A percentile compares a stretch with the other conserved stretches of the same genome.
These are phyloP conservation scores for Phialemoniopsis sp. DNA, from an alignment of 2,329 filamentous ascomycete genomes.

Conservation along the genomic window DNA sequence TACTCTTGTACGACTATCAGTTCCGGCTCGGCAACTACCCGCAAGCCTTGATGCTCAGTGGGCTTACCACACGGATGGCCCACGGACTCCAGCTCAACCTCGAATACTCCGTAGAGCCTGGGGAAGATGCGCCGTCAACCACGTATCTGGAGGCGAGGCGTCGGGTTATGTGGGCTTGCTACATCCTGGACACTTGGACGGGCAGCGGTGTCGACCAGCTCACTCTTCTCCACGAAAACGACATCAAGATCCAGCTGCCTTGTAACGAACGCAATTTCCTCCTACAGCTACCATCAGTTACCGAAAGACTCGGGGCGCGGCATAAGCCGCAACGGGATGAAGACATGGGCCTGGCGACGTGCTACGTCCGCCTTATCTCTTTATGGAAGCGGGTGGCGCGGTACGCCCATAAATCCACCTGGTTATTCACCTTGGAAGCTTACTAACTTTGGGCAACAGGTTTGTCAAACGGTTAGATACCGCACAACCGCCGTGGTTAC, in stretches of 20 bases:
- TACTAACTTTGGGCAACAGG: constrained; percentile 2
- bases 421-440: constrained; percentile 4
- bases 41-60: constrained; percentile 10
- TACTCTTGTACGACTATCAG: constrained; percentile 11
- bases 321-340: no score
- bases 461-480: constrained; percentile 37
- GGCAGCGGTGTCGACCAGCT: constrained; percentile 6
- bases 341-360: constrained; percentile 31
- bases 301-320: neutral
- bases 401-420: constrained; percentile 12
- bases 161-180: constrained; percentile 11
- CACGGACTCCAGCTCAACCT: constrained; percentile 39
- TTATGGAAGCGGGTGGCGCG: constrained; percentile 34
- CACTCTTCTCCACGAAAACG: constrained; percentile 7
- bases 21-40: constrained; percentile 8
- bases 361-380: constrained; percentile 34
- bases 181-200: constrained; percentile 9
- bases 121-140: constrained; percentile 1
- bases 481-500: constrained; percentile 33
- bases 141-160: constrained; percentile 7
- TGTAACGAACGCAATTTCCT: constrained; percentile 10
- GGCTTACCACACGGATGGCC: constrained; percentile 34
- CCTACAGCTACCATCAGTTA: constrained; percentile 7
- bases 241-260: constrained; percentile 16
- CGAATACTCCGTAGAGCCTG: constrained; percentile 5